A percentile compares a stretch with the other conserved stretches of the same genome.
These are phyloP conservation scores for Phytophthora nicotianae DNA, from an alignment of 352 stramenopile species.

Conservation along the genomic window DNA sequence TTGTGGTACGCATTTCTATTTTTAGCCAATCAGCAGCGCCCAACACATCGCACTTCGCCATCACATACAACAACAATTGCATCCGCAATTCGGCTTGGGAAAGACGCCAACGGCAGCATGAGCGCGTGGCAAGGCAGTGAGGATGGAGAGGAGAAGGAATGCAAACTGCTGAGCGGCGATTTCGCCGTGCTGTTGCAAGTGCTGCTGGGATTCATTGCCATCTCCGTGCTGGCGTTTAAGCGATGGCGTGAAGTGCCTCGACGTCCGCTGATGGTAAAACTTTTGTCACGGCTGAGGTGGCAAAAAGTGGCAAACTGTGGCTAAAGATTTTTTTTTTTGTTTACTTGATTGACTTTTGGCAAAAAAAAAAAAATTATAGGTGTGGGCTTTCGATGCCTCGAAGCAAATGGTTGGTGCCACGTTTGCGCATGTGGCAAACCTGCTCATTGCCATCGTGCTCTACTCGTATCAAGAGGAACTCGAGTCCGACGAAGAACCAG, in stretches of 20 bases:
- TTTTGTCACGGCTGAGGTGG: conserved; percentile 2
- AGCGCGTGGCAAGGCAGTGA: conserved; percentile 37
- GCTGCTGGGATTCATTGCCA: conserved; percentile 77
- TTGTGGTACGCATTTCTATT: neutral
- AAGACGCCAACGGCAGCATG: conserved; percentile 25
- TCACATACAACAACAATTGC: conserved; percentile 11
- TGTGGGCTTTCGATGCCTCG: conserved; percentile 87
- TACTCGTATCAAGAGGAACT: conserved; percentile 66
- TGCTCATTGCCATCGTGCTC: conserved; percentile 88
- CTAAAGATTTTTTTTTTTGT: conserved; percentile 6
- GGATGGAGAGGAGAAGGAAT: conserved; percentile 55
- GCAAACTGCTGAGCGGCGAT: conserved; percentile 80
- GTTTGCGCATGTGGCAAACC: conserved; percentile 84
- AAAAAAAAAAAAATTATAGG: conserved; percentile 37
- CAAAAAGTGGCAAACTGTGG: conserved; percentile 14
- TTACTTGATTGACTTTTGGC: no score
- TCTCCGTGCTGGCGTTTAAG: conserved; percentile 85
- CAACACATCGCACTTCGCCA: conserved; percentile 29
- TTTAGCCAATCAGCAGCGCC: conserved; percentile 19
- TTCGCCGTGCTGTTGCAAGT: conserved; percentile 83
- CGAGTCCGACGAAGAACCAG: conserved; percentile 32
- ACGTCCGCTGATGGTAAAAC: conserved; percentile 69
- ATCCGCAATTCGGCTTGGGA: conserved; percentile 16
- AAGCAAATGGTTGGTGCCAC: conserved; percentile 88
- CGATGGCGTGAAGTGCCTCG: conserved; percentile 71